phyloP scores from a whole-genome alignment of 768 basidiomycete genomes.

The Boletus rex-veris region DNA sequence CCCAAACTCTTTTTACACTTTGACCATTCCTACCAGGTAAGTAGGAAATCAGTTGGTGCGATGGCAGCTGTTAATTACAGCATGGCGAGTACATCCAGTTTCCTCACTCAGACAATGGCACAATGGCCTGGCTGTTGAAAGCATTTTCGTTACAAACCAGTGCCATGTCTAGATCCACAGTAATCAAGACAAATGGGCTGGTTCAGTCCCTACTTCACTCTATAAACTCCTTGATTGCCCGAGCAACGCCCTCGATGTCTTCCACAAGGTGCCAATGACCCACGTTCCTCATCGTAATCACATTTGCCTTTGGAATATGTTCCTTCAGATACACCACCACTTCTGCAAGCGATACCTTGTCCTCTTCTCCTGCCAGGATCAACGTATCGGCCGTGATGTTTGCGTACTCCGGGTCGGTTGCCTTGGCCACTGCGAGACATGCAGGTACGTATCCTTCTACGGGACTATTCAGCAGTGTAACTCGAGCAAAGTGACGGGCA shows the following conservation, averaged over 20 bases:
- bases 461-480: neutral
- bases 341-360: neutral
- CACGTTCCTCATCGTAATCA: neutral
- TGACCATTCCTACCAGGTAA: too few relatives aligned
- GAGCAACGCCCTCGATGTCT: slow-evolving; percentile 2
- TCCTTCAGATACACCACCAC: slow-evolving; percentile 1
- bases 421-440: neutral
- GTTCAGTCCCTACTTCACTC: neutral
- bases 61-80: too few relatives aligned
- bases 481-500: neutral
- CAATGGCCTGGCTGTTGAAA: too few relatives aligned
- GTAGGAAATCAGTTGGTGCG: too few relatives aligned
- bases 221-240: neutral
- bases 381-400: neutral
- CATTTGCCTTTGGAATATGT: neutral
- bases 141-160: neutral
- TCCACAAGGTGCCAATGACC: slow-evolving; percentile 6
- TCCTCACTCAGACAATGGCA: too few relatives aligned
- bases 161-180: too few relatives aligned
- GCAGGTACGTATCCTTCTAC: neutral
- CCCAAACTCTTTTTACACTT: neutral
- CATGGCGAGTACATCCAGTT: too few relatives aligned
- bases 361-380: slow-evolving; percentile 4
- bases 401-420: neutral
- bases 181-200: too few relatives aligned